Conservation (phyloP, 2,329 filamentous ascomycete species). For the Arthroderma sp. region DNA sequence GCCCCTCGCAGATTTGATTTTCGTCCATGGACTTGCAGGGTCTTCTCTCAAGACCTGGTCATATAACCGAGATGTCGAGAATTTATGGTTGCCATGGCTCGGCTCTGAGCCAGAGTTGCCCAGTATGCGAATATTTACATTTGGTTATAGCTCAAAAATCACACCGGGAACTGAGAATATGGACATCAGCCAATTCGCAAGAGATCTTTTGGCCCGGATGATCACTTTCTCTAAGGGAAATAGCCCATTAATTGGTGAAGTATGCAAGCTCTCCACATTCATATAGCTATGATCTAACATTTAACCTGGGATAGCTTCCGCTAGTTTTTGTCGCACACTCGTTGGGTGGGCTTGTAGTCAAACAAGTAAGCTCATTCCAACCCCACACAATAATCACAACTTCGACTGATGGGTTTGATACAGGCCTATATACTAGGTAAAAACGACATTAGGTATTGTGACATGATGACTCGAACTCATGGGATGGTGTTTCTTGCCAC, state of each 20-base stretch:
- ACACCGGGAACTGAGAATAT: background rate
- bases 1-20: constrained; percentile 19
- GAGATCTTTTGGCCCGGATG: constrained; percentile 3
- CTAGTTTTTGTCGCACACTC: constrained; percentile 34
- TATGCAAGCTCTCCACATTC: background rate
- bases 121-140: constrained; percentile 21
- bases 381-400: background rate
- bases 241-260: background rate
- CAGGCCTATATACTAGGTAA: constrained; percentile 10
- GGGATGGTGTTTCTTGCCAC: constrained; percentile 15
- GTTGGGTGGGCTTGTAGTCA: constrained; percentile 30
- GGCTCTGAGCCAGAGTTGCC: constrained; percentile 18
- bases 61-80: constrained; percentile 9
- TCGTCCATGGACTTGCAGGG: constrained; percentile 29
- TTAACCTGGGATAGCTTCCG: constrained; percentile 7
- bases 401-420: constrained; percentile 2
- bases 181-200: constrained; percentile 7
- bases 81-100: constrained; percentile 27
- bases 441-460: constrained; percentile 6
- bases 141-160: constrained; percentile 11
- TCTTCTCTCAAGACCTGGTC: constrained; percentile 26
- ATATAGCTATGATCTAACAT: background rate
- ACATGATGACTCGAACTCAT: constrained; percentile 2
- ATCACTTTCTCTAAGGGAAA: background rate
- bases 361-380: constrained; percentile 11